phyloP scores from a whole-genome alignment of 805 yeast species.

The Cyberlindnera petersonii region DNA sequence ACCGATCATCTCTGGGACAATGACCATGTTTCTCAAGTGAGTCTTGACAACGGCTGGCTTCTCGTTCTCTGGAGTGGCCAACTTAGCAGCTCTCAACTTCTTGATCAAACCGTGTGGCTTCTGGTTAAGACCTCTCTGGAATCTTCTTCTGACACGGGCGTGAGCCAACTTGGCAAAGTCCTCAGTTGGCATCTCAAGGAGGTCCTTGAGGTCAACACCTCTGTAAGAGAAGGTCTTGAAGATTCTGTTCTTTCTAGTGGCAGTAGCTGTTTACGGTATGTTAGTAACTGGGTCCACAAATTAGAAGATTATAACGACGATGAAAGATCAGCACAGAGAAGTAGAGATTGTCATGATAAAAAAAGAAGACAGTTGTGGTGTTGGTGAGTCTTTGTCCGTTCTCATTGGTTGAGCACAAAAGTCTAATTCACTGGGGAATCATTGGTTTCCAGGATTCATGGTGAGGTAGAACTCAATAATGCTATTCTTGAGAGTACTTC shows the following conservation, averaged over 20 bases:
- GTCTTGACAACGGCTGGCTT: conserved; percentile 98
- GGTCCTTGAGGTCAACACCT: conserved; percentile 95
- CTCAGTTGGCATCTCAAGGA: conserved; percentile 91
- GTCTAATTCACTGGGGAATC: no score
- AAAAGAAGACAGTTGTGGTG: no score
- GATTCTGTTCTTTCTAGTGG: conserved; percentile 77
- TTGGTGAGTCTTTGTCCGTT: no score
- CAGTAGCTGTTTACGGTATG: conserved; percentile 29
- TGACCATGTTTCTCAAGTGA: conserved; percentile 97
- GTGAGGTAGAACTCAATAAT: conserved; percentile 1
- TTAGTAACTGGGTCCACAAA: conserved; percentile 16
- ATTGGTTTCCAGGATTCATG: background rate
- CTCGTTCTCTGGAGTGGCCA: conserved; percentile 85
- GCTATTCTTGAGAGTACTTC: no score
- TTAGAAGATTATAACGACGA: no score
- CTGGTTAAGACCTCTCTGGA: conserved; percentile 93
- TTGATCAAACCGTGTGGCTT: conserved; percentile 95
- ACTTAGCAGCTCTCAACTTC: conserved; percentile 97
- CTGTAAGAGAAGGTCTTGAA: conserved; percentile 97
- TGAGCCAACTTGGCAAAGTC: conserved; percentile 95
- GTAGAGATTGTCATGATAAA: no score
- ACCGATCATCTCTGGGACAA: conserved; percentile 99
- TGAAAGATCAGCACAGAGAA: no score
- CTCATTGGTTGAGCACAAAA: no score
- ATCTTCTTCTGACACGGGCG: conserved; percentile 99